A percentile compares a stretch with the other conserved stretches of the same genome.
Conservation (phyloP, 169 alveolate species). For the Cryptosporidium meleagridis region DNA sequence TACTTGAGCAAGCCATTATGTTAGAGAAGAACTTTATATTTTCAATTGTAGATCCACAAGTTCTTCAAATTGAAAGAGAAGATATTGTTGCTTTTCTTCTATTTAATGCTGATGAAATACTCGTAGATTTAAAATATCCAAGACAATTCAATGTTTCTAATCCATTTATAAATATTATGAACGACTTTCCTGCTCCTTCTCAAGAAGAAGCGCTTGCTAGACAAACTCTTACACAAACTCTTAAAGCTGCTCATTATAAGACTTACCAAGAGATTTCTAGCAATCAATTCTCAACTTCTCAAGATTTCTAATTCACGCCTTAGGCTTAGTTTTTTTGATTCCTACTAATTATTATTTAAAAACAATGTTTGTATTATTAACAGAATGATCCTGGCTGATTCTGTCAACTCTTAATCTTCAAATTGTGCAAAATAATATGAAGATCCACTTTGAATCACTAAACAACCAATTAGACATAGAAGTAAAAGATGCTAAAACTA, state of each 20-base stretch:
- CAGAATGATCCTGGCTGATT: too few species aligned
- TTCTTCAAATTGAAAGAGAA: slow-evolving; percentile 76
- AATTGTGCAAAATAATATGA: too few species aligned
- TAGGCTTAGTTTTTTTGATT: too few species aligned
- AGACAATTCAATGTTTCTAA: slow-evolving; percentile 77
- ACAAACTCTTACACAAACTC: slow-evolving; percentile 68
- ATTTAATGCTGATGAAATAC: slow-evolving; percentile 78
- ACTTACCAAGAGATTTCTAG: slow-evolving; percentile 63
- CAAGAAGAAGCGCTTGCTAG: slow-evolving; percentile 74
- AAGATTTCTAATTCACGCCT: slow-evolving; percentile 11
- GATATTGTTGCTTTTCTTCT: slow-evolving; percentile 77
- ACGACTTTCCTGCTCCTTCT: slow-evolving; percentile 69
- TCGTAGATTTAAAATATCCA: slow-evolving; percentile 77
- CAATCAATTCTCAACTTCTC: slow-evolving; percentile 63
- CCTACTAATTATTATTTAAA: too few species aligned
- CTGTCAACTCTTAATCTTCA: too few species aligned
- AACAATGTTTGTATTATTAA: too few species aligned
- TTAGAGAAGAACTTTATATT: slow-evolving; percentile 78
- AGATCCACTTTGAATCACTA: too few species aligned
- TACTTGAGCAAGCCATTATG: slow-evolving; percentile 77
- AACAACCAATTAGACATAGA: too few species aligned
- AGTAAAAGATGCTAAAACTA: too few species aligned
- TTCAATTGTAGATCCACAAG: slow-evolving; percentile 74
- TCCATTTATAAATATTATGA: slow-evolving; percentile 67
- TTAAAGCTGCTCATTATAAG: slow-evolving; percentile 49